Conservation (phyloP, 2,329 filamentous ascomycete species). For the Hypoxylon rubiginosum region DNA sequence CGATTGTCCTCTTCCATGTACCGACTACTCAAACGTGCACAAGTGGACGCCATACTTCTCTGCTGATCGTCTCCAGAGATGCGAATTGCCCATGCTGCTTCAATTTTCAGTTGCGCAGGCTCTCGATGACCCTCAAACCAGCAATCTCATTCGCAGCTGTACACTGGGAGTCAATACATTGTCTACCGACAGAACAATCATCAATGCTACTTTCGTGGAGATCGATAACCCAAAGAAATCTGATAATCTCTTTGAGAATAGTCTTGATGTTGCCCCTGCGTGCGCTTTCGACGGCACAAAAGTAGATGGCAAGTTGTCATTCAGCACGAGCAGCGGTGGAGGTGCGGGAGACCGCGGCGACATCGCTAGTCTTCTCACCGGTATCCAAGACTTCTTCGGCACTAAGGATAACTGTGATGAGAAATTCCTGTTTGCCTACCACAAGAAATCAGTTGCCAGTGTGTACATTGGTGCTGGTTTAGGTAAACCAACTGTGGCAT, state of each 20-base stretch:
- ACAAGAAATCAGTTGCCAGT: constrained; percentile 29
- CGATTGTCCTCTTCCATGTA: constrained; percentile 40
- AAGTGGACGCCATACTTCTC: constrained; percentile 44
- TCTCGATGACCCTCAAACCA: constrained; percentile 24
- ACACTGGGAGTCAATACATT: constrained; percentile 3
- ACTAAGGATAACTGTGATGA: constrained; percentile 41
- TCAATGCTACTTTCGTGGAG: neutral
- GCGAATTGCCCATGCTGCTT: constrained; percentile 34
- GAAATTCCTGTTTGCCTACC: constrained; percentile 37
- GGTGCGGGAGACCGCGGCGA: neutral
- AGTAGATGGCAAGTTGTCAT: neutral
- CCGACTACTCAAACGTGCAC: constrained; percentile 42
- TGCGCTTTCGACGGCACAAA: constrained; percentile 5
- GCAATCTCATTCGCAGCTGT: constrained; percentile 31
- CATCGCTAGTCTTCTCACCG: constrained; percentile 6
- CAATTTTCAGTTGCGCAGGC: constrained; percentile 32
- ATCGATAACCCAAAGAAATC: constrained; percentile 12
- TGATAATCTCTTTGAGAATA: neutral
- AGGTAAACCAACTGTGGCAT: constrained; percentile 15
- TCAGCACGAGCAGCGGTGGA: neutral
- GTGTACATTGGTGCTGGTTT: constrained; percentile 35
- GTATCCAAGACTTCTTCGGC: constrained; percentile 30
- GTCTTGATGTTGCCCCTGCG: constrained; percentile 7
- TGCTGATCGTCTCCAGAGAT: constrained; percentile 38
- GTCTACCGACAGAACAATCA: neutral